Conservation (phyloP, 371 early-diverging fungal species). For the Mortierella sp. region DNA sequence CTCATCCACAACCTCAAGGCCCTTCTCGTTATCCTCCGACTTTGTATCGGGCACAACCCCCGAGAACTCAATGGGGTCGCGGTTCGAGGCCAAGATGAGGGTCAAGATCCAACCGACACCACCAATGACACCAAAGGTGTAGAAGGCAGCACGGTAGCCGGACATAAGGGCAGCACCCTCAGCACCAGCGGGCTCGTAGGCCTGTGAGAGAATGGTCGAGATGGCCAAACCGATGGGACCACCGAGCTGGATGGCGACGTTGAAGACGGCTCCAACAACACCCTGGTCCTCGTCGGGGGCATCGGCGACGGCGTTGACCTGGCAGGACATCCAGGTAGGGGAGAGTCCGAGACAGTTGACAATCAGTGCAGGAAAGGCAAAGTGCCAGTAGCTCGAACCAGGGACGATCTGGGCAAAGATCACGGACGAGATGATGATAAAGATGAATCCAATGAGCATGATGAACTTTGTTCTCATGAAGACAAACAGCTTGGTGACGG, state of each 20-base stretch:
- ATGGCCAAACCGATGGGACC: slow-evolving; percentile 40
- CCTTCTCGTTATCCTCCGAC: slow-evolving; percentile 10
- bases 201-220: slow-evolving; percentile 21
- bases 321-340: slow-evolving; percentile 41
- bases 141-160: slow-evolving; percentile 46
- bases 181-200: not conserved
- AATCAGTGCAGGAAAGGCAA: slow-evolving; percentile 36
- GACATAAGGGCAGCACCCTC: slow-evolving; percentile 17
- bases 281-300: slow-evolving; percentile 43
- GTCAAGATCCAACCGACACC: slow-evolving; percentile 18
- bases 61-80: slow-evolving; percentile 28
- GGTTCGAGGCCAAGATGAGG: slow-evolving; percentile 26
- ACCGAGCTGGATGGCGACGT: slow-evolving; percentile 41
- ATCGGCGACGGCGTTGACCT: slow-evolving; percentile 40
- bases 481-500: slow-evolving; percentile 23
- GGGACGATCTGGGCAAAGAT: slow-evolving; percentile 27
- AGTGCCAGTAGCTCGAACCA: slow-evolving; percentile 26
- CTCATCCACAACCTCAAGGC: not conserved
- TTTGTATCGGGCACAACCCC: not conserved
- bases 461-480: slow-evolving; percentile 32
- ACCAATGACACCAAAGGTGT: slow-evolving; percentile 20
- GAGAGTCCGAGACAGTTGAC: slow-evolving; percentile 38
- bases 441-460: slow-evolving; percentile 23
- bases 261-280: slow-evolving; percentile 39
- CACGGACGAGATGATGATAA: slow-evolving; percentile 15